Evolutionary conservation across 768 basidiomycete species (phyloP).

Genomic region (Termitomyces bulborhizus): DNA sequence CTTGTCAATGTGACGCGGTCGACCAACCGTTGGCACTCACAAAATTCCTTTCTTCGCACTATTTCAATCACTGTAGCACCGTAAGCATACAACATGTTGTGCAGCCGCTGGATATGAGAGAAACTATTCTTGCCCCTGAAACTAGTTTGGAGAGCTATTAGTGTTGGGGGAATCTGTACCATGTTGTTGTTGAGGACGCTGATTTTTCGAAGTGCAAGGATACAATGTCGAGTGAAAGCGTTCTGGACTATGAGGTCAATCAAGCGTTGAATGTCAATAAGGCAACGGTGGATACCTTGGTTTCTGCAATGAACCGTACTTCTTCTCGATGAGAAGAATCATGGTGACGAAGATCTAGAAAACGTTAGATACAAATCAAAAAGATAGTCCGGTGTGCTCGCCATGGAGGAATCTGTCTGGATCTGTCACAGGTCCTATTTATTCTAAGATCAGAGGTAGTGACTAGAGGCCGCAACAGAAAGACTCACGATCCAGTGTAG

Average conservation of each 20-base stretch:
- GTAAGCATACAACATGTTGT: conserved; percentile 89
- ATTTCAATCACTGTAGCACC: conserved; percentile 88
- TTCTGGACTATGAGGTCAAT: conserved; percentile 45
- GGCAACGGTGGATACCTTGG: conserved; percentile 37
- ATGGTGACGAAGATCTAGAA: conserved; percentile 54
- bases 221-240: conserved; percentile 59
- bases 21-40: conserved; percentile 33
- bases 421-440: conserved; percentile 41
- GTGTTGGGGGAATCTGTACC: conserved; percentile 59
- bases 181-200: conserved; percentile 79
- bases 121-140: conserved; percentile 79
- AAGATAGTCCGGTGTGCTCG: conserved; percentile 15
- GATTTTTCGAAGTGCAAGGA: conserved; percentile 67
- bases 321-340: conserved; percentile 60
- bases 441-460: background rate
- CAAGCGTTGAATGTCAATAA: background rate
- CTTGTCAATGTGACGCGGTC: background rate
- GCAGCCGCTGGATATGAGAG: conserved; percentile 84
- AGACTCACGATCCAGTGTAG: conserved; percentile 44
- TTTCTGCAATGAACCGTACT: conserved; percentile 46
- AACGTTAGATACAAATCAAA: background rate
- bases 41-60: conserved; percentile 85
- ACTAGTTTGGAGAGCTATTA: conserved; percentile 63
- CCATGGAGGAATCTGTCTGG: conserved; percentile 49
- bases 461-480: background rate